Base-by-base conservation (phyloP, 345 rosid species). In the Citrus reticulata region DNA sequence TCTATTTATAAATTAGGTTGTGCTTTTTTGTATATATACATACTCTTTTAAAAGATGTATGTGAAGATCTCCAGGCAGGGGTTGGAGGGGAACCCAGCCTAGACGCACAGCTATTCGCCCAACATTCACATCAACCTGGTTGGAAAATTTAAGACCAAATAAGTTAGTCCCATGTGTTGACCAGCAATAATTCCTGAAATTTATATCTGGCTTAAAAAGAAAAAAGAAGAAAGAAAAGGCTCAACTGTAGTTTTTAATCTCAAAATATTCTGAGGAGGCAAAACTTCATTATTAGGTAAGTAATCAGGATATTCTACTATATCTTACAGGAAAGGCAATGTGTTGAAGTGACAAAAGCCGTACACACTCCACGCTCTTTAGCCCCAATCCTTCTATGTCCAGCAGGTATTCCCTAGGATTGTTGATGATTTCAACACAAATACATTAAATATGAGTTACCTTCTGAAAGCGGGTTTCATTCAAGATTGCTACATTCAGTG, bases 81-180 rank as follows among this genome's bases (percentile, higher is more conserved):
- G 88, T 78, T 89, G 81, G 32, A 93, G 86, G 17, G 96, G 97
- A 69, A 90, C 92, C 98, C 96, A 91, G 70, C 95, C 96, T 57
- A 94, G 84, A 4, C 97, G 90, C 59, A 95, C 91, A 3, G 88
- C 87, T 74, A 91, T 89, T 6, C 96, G 89, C 17, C 81, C 93
- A 37, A 95, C 95, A 85, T 95, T 91, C n/a, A 85, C 81, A 68
- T 91, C 95, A 78, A 93, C 95, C 98, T 94, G 54, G 22, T 79
- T 30, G 20, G 14, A 57, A 20, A 22, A 72, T 6, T 5, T 60
- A 51, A 20, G 40, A 69, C 29, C 1, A 67, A 17, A 30, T 13
- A 72, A 65, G 13, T 46, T 2, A 13, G 30, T 39, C 9, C 30
- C 40, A 40, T 68, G 20, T 29, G 17, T 27, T 62, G 35, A 29